Base-by-base conservation (phyloP, 2,329 filamentous ascomycete species). In the Calcarisporium arbuscula region DNA sequence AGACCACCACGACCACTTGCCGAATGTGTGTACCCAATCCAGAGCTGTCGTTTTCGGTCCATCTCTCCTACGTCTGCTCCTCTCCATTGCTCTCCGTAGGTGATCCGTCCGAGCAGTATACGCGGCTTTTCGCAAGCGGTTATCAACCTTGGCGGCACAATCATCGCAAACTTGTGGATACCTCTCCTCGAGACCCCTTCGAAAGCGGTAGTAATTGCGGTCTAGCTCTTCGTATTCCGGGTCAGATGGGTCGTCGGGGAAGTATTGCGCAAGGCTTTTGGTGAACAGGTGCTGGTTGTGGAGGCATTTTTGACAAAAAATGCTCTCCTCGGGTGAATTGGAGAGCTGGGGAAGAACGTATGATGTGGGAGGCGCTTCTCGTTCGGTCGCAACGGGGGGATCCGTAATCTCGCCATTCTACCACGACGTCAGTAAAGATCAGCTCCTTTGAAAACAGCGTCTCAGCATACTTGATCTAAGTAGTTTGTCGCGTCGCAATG, bases 331-430 rank as follows among this genome's bases (percentile, higher is more conserved):
- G 5, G 51, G 36, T 15, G 12, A 39, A 34, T 29, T 48, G 36
- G 46, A 39, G 39, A 22, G 65, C 46, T 42, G 62, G 61, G 30
- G 64, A 50, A 34, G 62, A 34, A 66, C 72, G 54, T 67, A 80
- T 38, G 62, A 59, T n/a, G 61, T 52, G 25, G 56, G 52, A 41
- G 60, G 53, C 35, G 64, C 54, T 49, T 64, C 56, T 41, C 59
- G 44, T 49, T 63, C 39, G 39, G 75, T 74, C 15, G 71, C 62
- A 17, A 80, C 68, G 3, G 86, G 88, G 18, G 89, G 86, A 58
- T 98, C 90, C 36, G 85, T 83, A 45, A 96, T 92, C 32, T 94
- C 80, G 51, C 90, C 90, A 56, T 86, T 77, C 84, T 92, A 51
- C 4, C 10, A 39, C 8, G 10, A 2, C 4, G 30, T 49, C 30